Base-by-base conservation (phyloP, 2,329 filamentous ascomycete genomes). In the Aureobasidium sp. region DNA sequence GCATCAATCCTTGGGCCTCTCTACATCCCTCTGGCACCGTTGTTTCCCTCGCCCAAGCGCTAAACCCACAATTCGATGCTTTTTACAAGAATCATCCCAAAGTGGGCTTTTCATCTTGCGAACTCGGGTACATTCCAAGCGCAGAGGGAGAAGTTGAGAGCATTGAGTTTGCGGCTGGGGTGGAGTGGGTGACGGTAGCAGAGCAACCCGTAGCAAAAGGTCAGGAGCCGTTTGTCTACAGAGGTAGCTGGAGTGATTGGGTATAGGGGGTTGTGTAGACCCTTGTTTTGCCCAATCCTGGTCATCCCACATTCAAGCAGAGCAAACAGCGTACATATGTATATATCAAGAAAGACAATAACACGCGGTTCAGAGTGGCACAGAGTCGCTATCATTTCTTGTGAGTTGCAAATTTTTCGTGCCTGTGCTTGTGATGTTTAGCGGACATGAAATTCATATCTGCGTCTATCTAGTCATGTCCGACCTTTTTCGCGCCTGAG, bases 41-140 rank as follows among this genome's bases (percentile, higher is more conserved):
- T 5, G 49, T 63, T 5, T 67, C 63, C 22, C 62, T 74, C 14
- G 56, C 61, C 34, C 65, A 70, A 42, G 71, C 71, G 3, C 57
- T 74, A 47, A 34, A 64, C 5, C 20, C 63, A 14, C 60, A 57
- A 2, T 74, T 66, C 41, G 71, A 74, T 61, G 63, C 56, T 14
- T 74, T 72, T 62, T 74, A 73, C 58, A 64, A 69, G 15, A 42
- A 44, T 0, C 65, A 64, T 15, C 63, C 63, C 20, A 64, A 64
- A 83, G 81, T 3, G 82, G 84, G 61, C 79, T 81, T 62, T 20
- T 58, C 41, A 12, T 56, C 48, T 12, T 64, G 63, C 37, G 60
- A 62, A 45, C 5, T 59, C 5, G 63, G 63, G 2, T 64, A 64
- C 29, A 47, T 64, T 14, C 49, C 45, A 22, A 42, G 51, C 15